These are phyloP conservation scores for Backusella tarrabulga DNA, from an alignment of 192 early-diverging fungal genomes.

Conservation along the genomic window DNA sequence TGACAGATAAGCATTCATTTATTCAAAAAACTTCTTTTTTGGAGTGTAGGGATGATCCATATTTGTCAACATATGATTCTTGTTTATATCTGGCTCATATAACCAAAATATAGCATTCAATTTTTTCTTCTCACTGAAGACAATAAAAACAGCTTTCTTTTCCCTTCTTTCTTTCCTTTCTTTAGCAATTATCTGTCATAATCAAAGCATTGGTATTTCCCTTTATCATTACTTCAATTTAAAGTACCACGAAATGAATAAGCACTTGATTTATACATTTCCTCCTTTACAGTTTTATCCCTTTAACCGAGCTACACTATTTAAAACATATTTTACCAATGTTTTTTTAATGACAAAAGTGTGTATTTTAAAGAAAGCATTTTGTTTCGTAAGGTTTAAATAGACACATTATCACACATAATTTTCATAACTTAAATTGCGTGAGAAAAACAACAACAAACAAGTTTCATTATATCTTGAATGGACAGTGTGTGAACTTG, in stretches of 20 bases:
- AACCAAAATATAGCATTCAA: background rate
- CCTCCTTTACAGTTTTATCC: background rate
- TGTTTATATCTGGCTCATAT: background rate
- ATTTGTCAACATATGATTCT: background rate
- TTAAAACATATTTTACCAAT: background rate
- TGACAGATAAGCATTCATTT: background rate
- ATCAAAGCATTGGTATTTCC: background rate
- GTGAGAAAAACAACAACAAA: slow-evolving; percentile 6
- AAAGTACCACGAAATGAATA: background rate
- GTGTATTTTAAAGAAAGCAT: background rate
- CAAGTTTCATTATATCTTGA: background rate
- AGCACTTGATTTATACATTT: background rate
- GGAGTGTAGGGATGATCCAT: background rate
- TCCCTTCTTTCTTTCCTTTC: background rate
- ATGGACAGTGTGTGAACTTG: background rate
- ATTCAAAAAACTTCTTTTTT: background rate
- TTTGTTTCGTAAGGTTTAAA: background rate
- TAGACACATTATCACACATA: slow-evolving; percentile 2
- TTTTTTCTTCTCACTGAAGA: background rate
- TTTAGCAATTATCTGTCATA: background rate
- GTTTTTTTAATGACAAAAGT: background rate
- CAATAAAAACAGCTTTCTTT: background rate
- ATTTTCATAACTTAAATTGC: slow-evolving; percentile 1
- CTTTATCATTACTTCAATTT: background rate
- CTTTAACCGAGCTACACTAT: background rate